Base-by-base conservation (phyloP, 2,329 filamentous ascomycete species). In the Fusarium verticillioides region DNA sequence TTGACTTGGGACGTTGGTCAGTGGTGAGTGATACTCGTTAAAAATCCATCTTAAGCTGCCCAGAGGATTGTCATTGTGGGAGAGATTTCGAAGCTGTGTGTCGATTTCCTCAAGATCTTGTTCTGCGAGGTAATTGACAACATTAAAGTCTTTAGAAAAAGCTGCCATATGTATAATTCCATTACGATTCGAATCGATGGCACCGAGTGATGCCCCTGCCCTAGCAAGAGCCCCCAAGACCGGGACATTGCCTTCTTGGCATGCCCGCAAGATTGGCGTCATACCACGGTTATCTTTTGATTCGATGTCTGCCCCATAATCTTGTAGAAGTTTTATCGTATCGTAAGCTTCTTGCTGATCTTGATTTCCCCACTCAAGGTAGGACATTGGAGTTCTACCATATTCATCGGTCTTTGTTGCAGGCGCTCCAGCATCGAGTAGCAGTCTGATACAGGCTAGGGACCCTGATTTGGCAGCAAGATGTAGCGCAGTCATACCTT, bases 231-330 rank as follows among this genome's bases (percentile, higher is more conserved):
- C 49, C 0, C 0, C 6, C 0, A 73, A 5, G 19, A 30, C 11
- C 0, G 7, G 0, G 15, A 44, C 0, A 7, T 66, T 62, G 8
- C n/a, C 49, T 1, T 1, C 0, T 0, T 0, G 0, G 5, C 60
- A 30, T 5, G 63, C 60, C 1, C 0, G 0, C 1, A 70, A n/a
- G 0, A 9, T 0, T 4, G 72, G 8, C 0, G 72, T 70, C 0
- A 0, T 0, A 5, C 69, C 49, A 0, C 0, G 0, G 0, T 4
- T 0, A 12, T 43, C 2, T 54, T 28, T 63, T 4, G 18, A 44
- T 26, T 73, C 63, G 0, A 72, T 23, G 6, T 60, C 21, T 4
- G 47, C 59, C 2, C 66, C 44, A 0, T 19, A 7, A 13, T 0
- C 26, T 11, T 15, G 12, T 1, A 75, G 15, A 21, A 66, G 18